Percentiles rank a stretch among this genome's conserved stretches.
phyloP scores from a whole-genome alignment of 768 basidiomycete genomes.

The Rhodotorula graminis region DNA sequence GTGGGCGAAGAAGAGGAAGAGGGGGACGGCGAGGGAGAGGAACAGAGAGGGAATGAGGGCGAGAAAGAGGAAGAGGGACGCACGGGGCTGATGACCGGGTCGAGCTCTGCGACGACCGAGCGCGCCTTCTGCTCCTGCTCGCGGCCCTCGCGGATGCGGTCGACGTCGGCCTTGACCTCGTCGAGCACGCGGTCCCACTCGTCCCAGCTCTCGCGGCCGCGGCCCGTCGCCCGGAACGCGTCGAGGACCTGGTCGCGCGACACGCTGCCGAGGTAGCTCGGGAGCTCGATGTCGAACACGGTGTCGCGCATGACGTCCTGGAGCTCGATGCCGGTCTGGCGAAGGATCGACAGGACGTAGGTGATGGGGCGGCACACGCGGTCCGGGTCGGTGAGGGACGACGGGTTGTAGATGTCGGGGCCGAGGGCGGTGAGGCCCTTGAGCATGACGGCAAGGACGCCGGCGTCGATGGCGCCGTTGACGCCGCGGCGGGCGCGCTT shows the following conservation, averaged over 20 bases:
- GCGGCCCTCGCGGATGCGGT: constrained; percentile 16
- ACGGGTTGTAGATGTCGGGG: constrained; percentile 28
- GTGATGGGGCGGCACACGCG: constrained; percentile 24
- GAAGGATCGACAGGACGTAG: constrained; percentile 24
- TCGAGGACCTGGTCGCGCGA: constrained; percentile 34
- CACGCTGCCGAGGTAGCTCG: constrained; percentile 36
- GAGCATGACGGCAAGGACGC: constrained; percentile 68
- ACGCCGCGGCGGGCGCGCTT: constrained; percentile 54
- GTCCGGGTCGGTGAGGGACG: constrained; percentile 16
- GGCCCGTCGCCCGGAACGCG: constrained; percentile 30
- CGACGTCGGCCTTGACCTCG: constrained; percentile 3
- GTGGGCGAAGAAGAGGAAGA: no score
- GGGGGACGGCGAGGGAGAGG: no score
- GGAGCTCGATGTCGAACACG: constrained; percentile 32
- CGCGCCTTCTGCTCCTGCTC: constrained; percentile 14
- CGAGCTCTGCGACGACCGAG: constrained; percentile 23
- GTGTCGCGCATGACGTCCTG: constrained; percentile 23
- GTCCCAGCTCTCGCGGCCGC: constrained; percentile 2
- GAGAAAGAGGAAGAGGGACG: neutral
- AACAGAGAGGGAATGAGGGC: no score
- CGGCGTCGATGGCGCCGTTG: constrained; percentile 50
- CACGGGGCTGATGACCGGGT: constrained; percentile 10
- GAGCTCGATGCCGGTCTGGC: constrained; percentile 22
- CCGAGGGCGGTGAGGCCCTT: constrained; percentile 57
- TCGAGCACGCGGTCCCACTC: constrained; percentile 17